Evolutionary conservation across 164 flowering plant genomes (phyloP).

Genomic region (Berberis vulgaris): DNA sequence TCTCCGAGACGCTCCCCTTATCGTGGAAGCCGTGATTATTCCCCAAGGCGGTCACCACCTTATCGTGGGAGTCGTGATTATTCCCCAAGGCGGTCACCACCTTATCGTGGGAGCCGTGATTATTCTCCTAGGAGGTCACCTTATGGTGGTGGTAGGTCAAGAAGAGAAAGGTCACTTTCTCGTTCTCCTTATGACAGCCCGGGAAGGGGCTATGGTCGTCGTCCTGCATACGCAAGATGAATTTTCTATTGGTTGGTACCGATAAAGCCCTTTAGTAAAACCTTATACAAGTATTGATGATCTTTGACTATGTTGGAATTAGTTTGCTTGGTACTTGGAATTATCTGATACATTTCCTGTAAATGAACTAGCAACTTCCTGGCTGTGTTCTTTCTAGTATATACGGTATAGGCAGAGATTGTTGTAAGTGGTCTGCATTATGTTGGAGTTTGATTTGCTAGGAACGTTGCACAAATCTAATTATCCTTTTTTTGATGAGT

Average conservation of each 20-base stretch:
- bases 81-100: slow-evolving; percentile 52
- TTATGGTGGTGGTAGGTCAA: slow-evolving; percentile 42
- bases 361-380: no score
- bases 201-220: slow-evolving; percentile 38
- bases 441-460: no score
- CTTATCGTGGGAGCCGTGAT: slow-evolving; percentile 56
- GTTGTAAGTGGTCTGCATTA: no score
- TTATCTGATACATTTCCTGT: no score
- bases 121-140: slow-evolving; percentile 61
- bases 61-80: slow-evolving; percentile 49
- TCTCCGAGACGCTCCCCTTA: slow-evolving; percentile 73
- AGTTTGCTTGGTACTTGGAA: no score
- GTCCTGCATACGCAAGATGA: not conserved
- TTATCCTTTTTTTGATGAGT: no score
- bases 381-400: no score
- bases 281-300: no score
- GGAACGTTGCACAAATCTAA: no score
- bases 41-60: slow-evolving; percentile 63
- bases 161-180: slow-evolving; percentile 54
- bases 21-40: slow-evolving; percentile 55
- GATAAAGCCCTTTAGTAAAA: no score
- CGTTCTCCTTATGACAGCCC: slow-evolving; percentile 57
- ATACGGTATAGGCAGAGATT: no score
- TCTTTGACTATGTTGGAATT: no score
- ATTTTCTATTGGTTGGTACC: not conserved